Evolutionary conservation across 2,329 filamentous ascomycete species (phyloP).

Genomic region (Pseudocercospora fijiensis): DNA sequence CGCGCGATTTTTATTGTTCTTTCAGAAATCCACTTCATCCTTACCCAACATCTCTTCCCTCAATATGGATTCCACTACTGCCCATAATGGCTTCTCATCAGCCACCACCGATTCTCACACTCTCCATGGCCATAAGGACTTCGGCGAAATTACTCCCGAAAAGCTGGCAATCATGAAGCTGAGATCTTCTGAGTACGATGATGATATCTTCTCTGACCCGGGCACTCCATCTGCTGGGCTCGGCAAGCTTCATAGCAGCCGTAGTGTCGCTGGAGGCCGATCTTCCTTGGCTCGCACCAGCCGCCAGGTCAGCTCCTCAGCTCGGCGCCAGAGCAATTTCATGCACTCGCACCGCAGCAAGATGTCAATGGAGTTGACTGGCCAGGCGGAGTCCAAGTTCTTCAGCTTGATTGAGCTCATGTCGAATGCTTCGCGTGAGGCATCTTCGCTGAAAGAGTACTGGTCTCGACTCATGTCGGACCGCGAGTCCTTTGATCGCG

Average conservation of each 20-base stretch:
- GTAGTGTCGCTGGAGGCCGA: constrained; percentile 12
- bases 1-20: not conserved
- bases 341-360: constrained; percentile 31
- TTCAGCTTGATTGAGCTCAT: constrained; percentile 37
- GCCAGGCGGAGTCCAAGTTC: constrained; percentile 37
- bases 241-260: constrained; percentile 18
- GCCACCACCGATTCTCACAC: not conserved
- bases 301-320: constrained; percentile 24
- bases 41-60: not conserved
- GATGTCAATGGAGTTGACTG: constrained; percentile 33
- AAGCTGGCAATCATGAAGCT: constrained; percentile 29
- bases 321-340: constrained; percentile 29
- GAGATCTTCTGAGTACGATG: constrained; percentile 20
- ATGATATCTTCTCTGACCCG: constrained; percentile 28
- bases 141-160: constrained; percentile 24
- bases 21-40: not conserved
- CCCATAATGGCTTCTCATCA: not conserved
- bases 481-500: constrained; percentile 32
- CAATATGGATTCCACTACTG: not conserved
- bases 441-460: constrained; percentile 34
- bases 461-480: constrained; percentile 35
- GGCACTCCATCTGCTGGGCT: constrained; percentile 17
- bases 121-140: constrained; percentile 2
- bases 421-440: constrained; percentile 34
- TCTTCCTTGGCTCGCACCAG: constrained; percentile 22